Base-by-base conservation (phyloP, 805 yeast genomes). In the Saturnispora mendoncae region DNA sequence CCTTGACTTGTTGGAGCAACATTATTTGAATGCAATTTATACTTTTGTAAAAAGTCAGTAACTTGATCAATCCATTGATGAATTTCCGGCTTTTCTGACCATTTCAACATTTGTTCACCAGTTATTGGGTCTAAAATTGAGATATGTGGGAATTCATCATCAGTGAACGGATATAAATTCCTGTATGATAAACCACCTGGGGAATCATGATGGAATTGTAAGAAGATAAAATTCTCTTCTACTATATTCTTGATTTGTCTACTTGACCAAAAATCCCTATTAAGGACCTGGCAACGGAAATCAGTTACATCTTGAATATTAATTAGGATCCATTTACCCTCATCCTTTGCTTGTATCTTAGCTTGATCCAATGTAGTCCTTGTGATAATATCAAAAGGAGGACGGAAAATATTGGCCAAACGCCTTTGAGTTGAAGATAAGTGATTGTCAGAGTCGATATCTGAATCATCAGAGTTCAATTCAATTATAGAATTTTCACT, bases 101-200 rank as follows among this genome's bases (percentile, higher is more conserved):
- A 92, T 40, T 68, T 69, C 50, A 73, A 72, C 42, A 86, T 72
- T 45, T 94, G 70, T 61, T 92, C 99, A 18, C 97, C 97, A 0
- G 98, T 92, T 57, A 88, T 76, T 2, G 98, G 97, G 55, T 92
- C 99, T 38, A 92, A 58, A 30, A 92, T 84, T 1, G 96, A 84
- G 32, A 92, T 78, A 57, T 92, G 97, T 1, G 99, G 99, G 56
- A 65, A 81, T 20, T 71, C 74, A 2, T 67, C 62, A 19, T 71
- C 73, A 2, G 66, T 61, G 35, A 84, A 70, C 3, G 81, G 80
- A 58, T 92, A 88, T 53, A 83, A 80, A 47, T 81, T 78, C 15
- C 69, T 52, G 57, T 85, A 92, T 46, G 70, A 72, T 47, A 69
- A 68, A 2, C 96, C 97, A 45, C 74, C 78, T 6, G 75, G 74